These are phyloP conservation scores for Diaporthe vaccinii DNA, from an alignment of 2,329 filamentous ascomycete species.

Conservation along the genomic window DNA sequence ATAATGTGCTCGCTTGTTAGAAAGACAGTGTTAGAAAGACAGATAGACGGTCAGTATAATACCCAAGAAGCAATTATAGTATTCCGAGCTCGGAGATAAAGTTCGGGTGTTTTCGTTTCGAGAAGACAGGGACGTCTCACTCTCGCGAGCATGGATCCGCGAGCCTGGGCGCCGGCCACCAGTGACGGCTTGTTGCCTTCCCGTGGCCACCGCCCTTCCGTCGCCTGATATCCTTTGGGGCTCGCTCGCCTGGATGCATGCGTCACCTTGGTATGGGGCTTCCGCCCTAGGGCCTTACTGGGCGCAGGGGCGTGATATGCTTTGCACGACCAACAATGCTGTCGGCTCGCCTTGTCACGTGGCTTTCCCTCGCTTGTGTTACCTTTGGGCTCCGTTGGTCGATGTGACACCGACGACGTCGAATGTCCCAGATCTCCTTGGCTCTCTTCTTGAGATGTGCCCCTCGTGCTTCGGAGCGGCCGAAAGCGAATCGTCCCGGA, in stretches of 20 bases:
- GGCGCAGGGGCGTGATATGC: neutral
- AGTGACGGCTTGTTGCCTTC: constrained; percentile 20
- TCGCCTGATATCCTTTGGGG: constrained; percentile 2
- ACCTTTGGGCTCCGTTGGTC: neutral
- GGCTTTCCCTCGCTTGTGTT: constrained; percentile 11
- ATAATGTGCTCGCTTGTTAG: neutral
- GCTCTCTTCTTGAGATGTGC: neutral
- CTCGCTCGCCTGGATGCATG: neutral
- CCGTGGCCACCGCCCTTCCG: neutral
- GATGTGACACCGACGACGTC: constrained; percentile 2
- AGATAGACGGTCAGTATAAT: neutral
- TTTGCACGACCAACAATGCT: neutral
- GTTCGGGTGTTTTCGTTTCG: constrained; percentile 12
- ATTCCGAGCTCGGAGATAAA: neutral
- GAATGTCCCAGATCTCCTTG: neutral
- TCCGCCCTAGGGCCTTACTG: neutral
- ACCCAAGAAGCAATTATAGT: neutral
- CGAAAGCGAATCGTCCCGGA: neutral
- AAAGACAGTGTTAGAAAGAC: neutral
- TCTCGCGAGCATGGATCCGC: constrained; percentile 5
- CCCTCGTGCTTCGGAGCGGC: neutral
- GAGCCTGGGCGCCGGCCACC: constrained; percentile 16
- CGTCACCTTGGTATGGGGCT: neutral
- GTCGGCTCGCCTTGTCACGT: constrained; percentile 13
- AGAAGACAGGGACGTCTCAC: constrained; percentile 4